These are phyloP conservation scores for Paecilomyces sp. DNA, from an alignment of 2,329 filamentous ascomycete species.

Conservation along the genomic window DNA sequence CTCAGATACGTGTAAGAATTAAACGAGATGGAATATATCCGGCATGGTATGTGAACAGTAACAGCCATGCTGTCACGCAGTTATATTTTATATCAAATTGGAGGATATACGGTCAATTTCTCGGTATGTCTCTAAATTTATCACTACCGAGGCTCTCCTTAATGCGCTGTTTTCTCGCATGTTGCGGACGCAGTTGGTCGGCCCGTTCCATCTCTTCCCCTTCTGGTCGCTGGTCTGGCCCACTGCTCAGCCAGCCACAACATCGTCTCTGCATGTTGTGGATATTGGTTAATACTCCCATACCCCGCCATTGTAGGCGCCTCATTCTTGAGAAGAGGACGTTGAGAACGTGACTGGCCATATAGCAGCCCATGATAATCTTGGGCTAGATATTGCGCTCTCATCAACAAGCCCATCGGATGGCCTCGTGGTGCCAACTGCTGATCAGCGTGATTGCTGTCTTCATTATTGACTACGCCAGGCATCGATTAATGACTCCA, in stretches of 20 bases:
- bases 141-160: neutral
- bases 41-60: too few relatives aligned
- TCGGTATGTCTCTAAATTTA: neutral
- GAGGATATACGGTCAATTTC: neutral
- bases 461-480: neutral
- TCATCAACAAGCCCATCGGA: neutral
- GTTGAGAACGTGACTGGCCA: neutral
- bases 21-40: too few relatives aligned
- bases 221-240: neutral
- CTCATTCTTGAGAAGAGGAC: neutral
- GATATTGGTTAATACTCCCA: neutral
- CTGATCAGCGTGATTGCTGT: neutral
- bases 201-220: neutral
- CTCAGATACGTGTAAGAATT: too few relatives aligned
- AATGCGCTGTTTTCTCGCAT: neutral
- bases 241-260: neutral
- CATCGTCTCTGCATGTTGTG: neutral
- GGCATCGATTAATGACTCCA: neutral
- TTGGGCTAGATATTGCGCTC: neutral
- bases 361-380: neutral
- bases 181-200: neutral
- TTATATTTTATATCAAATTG: too few relatives aligned
- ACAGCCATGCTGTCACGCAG: too few relatives aligned
- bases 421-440: neutral
- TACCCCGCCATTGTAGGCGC: neutral